Evolutionary conservation across 306 rosid species (phyloP).

Genomic region (Quercus variabilis): DNA sequence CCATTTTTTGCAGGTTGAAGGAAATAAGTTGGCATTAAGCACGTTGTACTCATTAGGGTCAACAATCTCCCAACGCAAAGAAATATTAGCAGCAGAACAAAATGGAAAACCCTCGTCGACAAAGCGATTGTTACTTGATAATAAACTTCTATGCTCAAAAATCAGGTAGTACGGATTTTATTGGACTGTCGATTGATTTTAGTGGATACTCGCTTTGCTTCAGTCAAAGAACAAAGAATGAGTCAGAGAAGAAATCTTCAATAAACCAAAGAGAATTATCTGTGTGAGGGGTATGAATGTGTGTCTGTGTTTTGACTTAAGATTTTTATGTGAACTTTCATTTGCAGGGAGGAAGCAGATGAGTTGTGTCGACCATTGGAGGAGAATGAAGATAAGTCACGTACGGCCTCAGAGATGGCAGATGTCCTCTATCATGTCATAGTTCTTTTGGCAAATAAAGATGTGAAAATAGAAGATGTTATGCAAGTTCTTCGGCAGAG

Average conservation of each 20-base stretch:
- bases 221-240: not conserved
- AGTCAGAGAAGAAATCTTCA: no score
- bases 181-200: not conserved
- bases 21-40: conserved; percentile 56
- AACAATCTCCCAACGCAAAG: conserved; percentile 67
- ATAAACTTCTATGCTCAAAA: conserved; percentile 71
- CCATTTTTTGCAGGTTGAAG: conserved; percentile 43
- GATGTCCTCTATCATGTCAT: conserved; percentile 77
- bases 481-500: conserved; percentile 60
- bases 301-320: not conserved
- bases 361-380: conserved; percentile 79
- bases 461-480: conserved; percentile 81
- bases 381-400: conserved; percentile 58
- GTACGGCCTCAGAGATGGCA: conserved; percentile 26
- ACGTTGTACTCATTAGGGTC: conserved; percentile 66
- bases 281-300: not conserved
- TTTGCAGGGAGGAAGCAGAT: conserved; percentile 72
- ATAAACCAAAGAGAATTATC: not conserved
- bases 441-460: conserved; percentile 65
- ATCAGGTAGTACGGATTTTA: conserved; percentile 23
- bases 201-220: not conserved
- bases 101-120: conserved; percentile 81
- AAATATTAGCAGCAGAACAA: conserved; percentile 42
- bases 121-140: conserved; percentile 47
- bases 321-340: not conserved